These are phyloP conservation scores for Aspergillus alliaceus DNA, from an alignment of 2,329 filamentous ascomycete genomes.

Conservation along the genomic window DNA sequence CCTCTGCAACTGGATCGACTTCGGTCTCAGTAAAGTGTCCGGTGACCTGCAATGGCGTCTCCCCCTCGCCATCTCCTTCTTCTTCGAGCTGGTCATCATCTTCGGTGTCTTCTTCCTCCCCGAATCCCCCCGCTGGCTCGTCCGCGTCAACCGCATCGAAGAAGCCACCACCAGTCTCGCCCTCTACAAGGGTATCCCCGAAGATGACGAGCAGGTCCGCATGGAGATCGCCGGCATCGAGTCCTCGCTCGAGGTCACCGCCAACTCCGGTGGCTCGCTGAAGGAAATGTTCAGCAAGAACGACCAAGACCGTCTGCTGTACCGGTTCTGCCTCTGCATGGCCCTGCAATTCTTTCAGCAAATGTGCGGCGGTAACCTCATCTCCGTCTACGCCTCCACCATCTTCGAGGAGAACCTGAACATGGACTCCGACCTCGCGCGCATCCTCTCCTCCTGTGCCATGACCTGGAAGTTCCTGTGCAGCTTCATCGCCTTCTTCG, in stretches of 20 bases:
- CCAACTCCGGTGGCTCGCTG: conserved; percentile 12
- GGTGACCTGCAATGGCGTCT: conserved; percentile 51
- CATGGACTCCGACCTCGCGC: conserved; percentile 16
- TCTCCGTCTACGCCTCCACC: conserved; percentile 17
- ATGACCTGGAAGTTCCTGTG: conserved; percentile 59
- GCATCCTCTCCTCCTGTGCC: conserved; percentile 48
- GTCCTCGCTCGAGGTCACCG: conserved; percentile 17
- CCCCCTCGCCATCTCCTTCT: conserved; percentile 56
- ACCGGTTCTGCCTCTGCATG: conserved; percentile 21
- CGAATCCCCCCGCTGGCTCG: conserved; percentile 44
- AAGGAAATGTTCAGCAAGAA: conserved; percentile 17
- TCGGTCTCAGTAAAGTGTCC: conserved; percentile 48
- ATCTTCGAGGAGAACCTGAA: conserved; percentile 19
- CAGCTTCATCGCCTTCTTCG: conserved; percentile 52
- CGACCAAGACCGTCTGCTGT: conserved; percentile 21
- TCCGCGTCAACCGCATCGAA: conserved; percentile 17
- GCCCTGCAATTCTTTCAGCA: conserved; percentile 20
- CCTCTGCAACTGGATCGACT: conserved; percentile 46
- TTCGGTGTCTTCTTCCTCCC: conserved; percentile 49
- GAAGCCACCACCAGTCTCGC: conserved; percentile 17
- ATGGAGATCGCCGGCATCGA: conserved; percentile 20
- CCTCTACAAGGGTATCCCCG: conserved; percentile 13
- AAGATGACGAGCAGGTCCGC: conserved; percentile 10
- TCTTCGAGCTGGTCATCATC: conserved; percentile 53
- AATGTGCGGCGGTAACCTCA: conserved; percentile 20